phyloP scores from a whole-genome alignment of 352 stramenopile species.

The Phytophthora capsici region DNA sequence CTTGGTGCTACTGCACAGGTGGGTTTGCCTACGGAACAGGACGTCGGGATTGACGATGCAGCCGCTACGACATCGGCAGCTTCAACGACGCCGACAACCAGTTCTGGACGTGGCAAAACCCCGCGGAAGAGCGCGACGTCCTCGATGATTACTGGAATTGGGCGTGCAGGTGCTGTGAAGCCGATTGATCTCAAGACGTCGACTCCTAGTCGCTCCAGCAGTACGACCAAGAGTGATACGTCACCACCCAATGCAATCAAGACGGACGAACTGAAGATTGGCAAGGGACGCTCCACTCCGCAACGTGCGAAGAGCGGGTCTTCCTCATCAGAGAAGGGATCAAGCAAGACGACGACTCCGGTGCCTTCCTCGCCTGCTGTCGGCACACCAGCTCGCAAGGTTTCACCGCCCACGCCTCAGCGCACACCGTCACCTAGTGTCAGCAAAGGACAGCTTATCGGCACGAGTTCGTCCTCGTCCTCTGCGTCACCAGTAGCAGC shows the following conservation, averaged over 20 bases:
- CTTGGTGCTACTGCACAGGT: slow-evolving; percentile 79
- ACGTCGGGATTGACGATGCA: slow-evolving; percentile 71
- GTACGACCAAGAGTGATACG: slow-evolving; percentile 59
- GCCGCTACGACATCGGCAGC: slow-evolving; percentile 7
- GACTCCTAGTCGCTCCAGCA: slow-evolving; percentile 56
- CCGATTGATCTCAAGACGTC: slow-evolving; percentile 85
- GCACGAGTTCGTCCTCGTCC: slow-evolving; percentile 42
- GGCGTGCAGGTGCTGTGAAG: slow-evolving; percentile 74
- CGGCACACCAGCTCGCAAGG: slow-evolving; percentile 38
- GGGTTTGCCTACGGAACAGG: slow-evolving; percentile 70
- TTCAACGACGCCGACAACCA: slow-evolving; percentile 8
- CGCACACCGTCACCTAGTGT: slow-evolving; percentile 46
- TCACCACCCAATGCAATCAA: slow-evolving; percentile 39
- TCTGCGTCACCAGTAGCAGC: slow-evolving; percentile 42
- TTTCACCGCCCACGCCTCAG: slow-evolving; percentile 45
- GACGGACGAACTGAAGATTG: slow-evolving; percentile 51
- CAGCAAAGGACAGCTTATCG: slow-evolving; percentile 25
- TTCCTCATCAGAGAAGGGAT: slow-evolving; percentile 44
- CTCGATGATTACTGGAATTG: slow-evolving; percentile 74
- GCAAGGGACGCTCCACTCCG: slow-evolving; percentile 57
- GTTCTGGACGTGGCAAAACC: slow-evolving; percentile 49
- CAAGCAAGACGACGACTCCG: slow-evolving; percentile 32
- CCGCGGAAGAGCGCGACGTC: slow-evolving; percentile 71
- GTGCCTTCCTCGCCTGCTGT: slow-evolving; percentile 44
- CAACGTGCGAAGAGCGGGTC: slow-evolving; percentile 57